phyloP scores from a whole-genome alignment of 352 stramenopile species.

The Globisporangium viniferum region DNA sequence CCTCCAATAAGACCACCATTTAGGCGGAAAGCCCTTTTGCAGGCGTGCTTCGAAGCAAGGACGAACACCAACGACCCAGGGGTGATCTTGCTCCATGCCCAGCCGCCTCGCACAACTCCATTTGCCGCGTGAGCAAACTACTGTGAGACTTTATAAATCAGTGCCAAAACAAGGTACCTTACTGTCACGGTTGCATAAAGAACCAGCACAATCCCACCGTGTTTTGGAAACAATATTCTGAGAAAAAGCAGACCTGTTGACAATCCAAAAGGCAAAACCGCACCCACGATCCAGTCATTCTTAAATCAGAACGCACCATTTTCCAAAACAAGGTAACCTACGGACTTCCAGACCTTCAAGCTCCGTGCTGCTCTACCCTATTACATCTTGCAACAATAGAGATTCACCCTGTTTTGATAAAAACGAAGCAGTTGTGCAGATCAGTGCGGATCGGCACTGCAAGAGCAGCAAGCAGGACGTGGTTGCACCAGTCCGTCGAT shows the following conservation, averaged over 20 bases:
- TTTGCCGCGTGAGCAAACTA: no score
- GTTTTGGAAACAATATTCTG: neutral
- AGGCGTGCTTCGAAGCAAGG: no score
- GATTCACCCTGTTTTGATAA: neutral
- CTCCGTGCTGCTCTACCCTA: neutral
- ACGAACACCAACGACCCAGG: no score
- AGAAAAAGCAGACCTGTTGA: neutral
- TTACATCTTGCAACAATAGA: neutral
- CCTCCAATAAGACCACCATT: no score
- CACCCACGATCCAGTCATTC: neutral
- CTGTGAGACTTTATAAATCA: slow-evolving; percentile 14
- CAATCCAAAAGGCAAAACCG: neutral
- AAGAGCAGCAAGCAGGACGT: neutral
- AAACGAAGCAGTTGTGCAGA: neutral
- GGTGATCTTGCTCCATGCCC: no score
- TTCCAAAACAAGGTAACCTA: neutral
- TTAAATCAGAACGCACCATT: neutral
- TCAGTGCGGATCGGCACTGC: neutral
- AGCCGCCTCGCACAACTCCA: no score
- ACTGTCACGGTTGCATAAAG: no score
- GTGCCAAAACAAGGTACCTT: slow-evolving; percentile 1
- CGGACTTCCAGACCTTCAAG: no score
- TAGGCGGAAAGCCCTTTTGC: no score
- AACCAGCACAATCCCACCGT: neutral
- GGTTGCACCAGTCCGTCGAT: neutral